A percentile compares a stretch with the other conserved stretches of the same genome.
These are phyloP conservation scores for Trichaptum fuscoviolaceum DNA, from an alignment of 768 basidiomycete species.

Conservation along the genomic window DNA sequence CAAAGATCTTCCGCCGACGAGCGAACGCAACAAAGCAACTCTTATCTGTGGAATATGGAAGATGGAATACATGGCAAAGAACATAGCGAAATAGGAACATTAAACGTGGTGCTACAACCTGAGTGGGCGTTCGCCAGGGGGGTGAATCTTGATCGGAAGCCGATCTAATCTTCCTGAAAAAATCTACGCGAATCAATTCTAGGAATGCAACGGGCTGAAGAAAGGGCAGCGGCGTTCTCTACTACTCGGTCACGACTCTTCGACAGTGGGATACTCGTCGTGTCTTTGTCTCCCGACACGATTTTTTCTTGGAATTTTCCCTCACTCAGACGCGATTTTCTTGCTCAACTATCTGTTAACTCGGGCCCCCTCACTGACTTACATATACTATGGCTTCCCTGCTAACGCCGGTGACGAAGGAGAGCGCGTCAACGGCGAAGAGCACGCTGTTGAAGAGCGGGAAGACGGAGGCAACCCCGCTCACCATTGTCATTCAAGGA, in stretches of 20 bases:
- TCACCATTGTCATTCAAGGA: constrained; percentile 26
- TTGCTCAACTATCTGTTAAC: not conserved
- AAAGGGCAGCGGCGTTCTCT: not conserved
- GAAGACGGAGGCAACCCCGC: not conserved
- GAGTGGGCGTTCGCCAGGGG: not conserved
- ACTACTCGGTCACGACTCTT: not conserved
- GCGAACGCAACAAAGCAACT: too few species aligned
- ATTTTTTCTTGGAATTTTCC: not conserved
- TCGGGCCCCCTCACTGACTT: not conserved
- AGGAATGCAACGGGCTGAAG: not conserved
- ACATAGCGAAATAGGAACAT: not conserved
- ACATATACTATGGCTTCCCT: not conserved
- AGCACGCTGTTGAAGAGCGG: not conserved
- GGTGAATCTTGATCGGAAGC: not conserved
- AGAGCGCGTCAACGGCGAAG: not conserved
- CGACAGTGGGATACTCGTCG: not conserved
- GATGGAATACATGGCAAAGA: not conserved
- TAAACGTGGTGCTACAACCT: not conserved
- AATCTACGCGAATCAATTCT: not conserved
- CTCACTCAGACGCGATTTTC: not conserved
- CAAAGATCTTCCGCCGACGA: not conserved
- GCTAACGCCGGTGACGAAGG: not conserved
- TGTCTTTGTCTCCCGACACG: not conserved
- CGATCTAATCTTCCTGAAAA: not conserved
- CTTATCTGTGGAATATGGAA: not conserved